A percentile compares a stretch with the other conserved stretches of the same genome.
phyloP scores from a whole-genome alignment of 139 green algal species.

The Coelastrella sp. region DNA sequence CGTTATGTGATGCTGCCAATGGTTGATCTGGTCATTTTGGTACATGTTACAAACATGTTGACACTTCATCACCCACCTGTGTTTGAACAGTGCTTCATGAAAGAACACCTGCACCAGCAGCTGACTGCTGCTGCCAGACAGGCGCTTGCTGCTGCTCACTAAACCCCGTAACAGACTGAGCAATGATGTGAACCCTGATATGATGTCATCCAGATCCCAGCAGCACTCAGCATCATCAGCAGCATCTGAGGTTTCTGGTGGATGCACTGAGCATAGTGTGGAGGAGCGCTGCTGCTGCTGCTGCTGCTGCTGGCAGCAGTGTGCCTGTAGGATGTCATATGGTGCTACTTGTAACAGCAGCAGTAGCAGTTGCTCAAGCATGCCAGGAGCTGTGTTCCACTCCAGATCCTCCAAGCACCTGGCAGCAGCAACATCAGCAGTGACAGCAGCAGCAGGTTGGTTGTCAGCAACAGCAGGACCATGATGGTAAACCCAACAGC shows the following conservation, averaged over 20 bases:
- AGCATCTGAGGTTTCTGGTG: no score
- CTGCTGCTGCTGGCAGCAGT: constrained; percentile 24
- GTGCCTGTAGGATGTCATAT: not conserved
- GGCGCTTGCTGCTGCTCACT: not conserved
- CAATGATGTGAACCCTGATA: not conserved
- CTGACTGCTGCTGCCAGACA: not conserved
- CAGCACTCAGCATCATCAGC: no score
- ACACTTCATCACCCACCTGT: no score
- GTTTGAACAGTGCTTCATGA: not conserved
- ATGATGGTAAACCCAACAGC: no score
- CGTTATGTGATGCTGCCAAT: no score
- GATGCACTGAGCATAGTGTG: no score
- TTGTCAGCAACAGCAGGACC: not conserved
- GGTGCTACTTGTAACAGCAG: constrained; percentile 11
- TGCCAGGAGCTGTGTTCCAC: not conserved
- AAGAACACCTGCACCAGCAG: constrained; percentile 29
- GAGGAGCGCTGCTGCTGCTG: constrained; percentile 28
- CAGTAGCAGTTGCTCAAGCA: not conserved
- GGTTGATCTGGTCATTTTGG: not conserved
- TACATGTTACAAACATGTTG: not conserved
- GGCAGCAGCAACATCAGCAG: not conserved
- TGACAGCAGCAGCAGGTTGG: not conserved
- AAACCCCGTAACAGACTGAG: constrained; percentile 1
- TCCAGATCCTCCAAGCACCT: constrained; percentile 25
- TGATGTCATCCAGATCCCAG: not conserved